These are phyloP conservation scores for Erodium texanum DNA, from an alignment of 441 rosid genomes.

Conservation along the genomic window DNA sequence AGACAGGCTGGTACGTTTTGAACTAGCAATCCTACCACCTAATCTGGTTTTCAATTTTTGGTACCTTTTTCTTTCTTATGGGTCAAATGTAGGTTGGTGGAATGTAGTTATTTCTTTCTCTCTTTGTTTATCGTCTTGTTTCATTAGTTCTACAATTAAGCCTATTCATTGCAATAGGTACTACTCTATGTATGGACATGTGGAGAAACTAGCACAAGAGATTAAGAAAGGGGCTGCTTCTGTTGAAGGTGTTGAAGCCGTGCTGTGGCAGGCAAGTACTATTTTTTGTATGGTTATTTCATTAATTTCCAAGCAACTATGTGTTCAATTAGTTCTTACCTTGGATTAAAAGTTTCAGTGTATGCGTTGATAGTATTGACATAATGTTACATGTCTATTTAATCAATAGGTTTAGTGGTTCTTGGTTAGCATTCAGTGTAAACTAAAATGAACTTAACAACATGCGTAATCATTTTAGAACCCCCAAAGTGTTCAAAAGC, in stretches of 20 bases:
- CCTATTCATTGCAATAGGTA: slow-evolving; percentile 34
- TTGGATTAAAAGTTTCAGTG: too few relatives aligned
- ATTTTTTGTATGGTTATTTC: neutral
- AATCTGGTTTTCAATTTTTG: neutral
- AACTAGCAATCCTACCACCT: neutral
- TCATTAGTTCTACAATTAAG: neutral
- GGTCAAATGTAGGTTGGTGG: neutral
- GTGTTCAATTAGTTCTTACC: too few relatives aligned
- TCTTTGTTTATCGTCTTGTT: neutral
- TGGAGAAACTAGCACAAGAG: slow-evolving; percentile 79
- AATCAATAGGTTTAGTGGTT: too few relatives aligned
- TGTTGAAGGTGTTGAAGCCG: slow-evolving; percentile 53
- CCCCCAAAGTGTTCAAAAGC: too few relatives aligned
- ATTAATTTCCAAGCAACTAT: too few relatives aligned
- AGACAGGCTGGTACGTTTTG: neutral
- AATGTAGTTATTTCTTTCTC: neutral
- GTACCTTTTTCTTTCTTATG: neutral
- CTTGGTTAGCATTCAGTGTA: too few relatives aligned
- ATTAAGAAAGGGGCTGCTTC: slow-evolving; percentile 88
- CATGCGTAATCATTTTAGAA: too few relatives aligned
- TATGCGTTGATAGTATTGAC: too few relatives aligned
- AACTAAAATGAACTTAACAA: too few relatives aligned
- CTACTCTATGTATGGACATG: slow-evolving; percentile 97
- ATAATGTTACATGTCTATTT: too few relatives aligned
- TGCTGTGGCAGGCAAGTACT: neutral